A percentile compares a stretch with the other conserved stretches of the same genome.
phyloP scores from a whole-genome alignment of 2,329 filamentous ascomycete genomes.

The Metarhizium anisopliae region DNA sequence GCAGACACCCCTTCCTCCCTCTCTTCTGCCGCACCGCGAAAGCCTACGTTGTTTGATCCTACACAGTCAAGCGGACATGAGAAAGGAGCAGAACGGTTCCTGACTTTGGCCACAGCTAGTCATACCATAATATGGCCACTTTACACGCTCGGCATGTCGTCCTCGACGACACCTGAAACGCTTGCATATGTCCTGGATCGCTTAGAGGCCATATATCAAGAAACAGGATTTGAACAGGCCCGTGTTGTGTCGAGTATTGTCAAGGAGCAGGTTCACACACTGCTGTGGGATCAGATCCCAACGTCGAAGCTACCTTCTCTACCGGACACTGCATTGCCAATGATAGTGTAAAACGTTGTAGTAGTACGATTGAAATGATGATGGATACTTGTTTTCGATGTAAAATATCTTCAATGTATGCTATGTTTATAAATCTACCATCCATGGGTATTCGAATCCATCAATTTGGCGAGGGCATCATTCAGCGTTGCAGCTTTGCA shows the following conservation, averaged over 20 bases:
- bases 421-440: background rate
- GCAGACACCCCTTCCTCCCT: constrained; percentile 2
- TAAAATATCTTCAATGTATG: background rate
- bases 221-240: constrained; percentile 37
- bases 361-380: too few relatives aligned
- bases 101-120: constrained; percentile 38
- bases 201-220: constrained; percentile 34
- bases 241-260: constrained; percentile 32
- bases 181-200: constrained; percentile 35
- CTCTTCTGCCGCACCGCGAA: constrained; percentile 9
- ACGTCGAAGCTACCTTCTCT: constrained; percentile 19
- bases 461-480: background rate
- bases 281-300: constrained; percentile 17
- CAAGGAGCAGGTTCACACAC: constrained; percentile 23
- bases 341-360: constrained; percentile 16
- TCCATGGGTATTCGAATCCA: background rate
- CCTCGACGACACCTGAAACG: constrained; percentile 31
- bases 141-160: constrained; percentile 39
- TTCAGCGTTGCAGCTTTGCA: background rate
- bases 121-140: constrained; percentile 42
- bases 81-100: constrained; percentile 33
- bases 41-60: constrained; percentile 31
- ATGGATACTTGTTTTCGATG: too few relatives aligned
- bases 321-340: constrained; percentile 14
- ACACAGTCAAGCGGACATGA: constrained; percentile 24